Evolutionary conservation across 345 rosid genomes (phyloP), one percentile per base, ranked within the genome.

Genomic region (Populus davidiana): DNA sequence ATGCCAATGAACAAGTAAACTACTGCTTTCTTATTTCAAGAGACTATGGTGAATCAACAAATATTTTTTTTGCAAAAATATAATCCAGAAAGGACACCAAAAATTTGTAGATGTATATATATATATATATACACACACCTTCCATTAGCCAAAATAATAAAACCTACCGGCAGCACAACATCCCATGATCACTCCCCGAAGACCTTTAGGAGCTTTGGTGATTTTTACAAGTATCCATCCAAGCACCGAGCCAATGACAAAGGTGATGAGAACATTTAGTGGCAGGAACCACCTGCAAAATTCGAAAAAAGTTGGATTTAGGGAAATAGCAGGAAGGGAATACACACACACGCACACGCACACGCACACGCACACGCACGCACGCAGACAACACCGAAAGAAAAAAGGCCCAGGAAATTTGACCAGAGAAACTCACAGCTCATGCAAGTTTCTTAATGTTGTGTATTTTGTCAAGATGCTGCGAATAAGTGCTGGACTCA

Each of bases 211-310:
- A 71, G 90, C 82, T 73, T 69, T 71, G 21, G 86, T 82, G 41
- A 80, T 43, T 84, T 70, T 83, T 16, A 86, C 39, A 5, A 89
- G 86, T 35, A 87, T 20, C 89, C 87, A 87, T 12, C 87, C 90
- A n/a, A 89, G 83, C 3, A 75, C 52, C 14, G 92, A 86, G 12
- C 90, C 92, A 61, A 89, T n/a, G 14, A 86, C 33, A 61, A 86
- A 83, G 2, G 88, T 75, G 29, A 85, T 49, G 43, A 87, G 85
- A 72, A 86, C 76, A 76, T 85, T 89, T 80, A 87, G 68, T 16
- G 90, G 90, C 92, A 86, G 85, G 80, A 89, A 89, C 92, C 92
- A 86, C 85, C 90, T 89, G 27, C 63, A 64, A 14, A 17, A 44
- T 6, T 0, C 7, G 29, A 38, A 14, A 5, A 41, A 43, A 50